phyloP scores from a whole-genome alignment of 768 basidiomycete species.

The Naganishia onofrii region DNA sequence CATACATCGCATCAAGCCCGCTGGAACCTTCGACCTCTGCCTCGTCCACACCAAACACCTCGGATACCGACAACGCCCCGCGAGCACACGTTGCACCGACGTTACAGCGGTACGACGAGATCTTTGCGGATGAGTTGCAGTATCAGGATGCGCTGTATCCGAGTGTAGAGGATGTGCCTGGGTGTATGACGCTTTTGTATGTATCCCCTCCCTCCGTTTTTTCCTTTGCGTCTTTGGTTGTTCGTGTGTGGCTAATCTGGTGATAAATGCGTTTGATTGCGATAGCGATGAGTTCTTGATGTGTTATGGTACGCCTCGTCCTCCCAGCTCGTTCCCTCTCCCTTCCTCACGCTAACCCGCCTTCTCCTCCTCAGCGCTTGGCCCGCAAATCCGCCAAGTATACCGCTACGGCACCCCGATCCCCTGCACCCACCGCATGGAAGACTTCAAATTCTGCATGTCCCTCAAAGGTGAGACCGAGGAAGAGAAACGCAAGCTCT shows the following conservation, averaged over 20 bases:
- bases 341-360: background rate
- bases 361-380: slow-evolving; percentile 59
- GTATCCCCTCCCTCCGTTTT: no score
- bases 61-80: background rate
- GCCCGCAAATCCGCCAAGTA: slow-evolving; percentile 74
- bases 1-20: slow-evolving; percentile 19
- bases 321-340: background rate
- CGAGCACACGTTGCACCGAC: slow-evolving; percentile 27
- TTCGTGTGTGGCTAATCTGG: background rate
- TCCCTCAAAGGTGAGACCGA: slow-evolving; percentile 72
- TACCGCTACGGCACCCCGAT: slow-evolving; percentile 78
- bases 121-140: slow-evolving; percentile 43
- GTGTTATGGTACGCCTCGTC: slow-evolving; percentile 51
- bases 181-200: slow-evolving; percentile 65
- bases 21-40: background rate
- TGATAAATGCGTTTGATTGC: slow-evolving; percentile 62
- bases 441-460: slow-evolving; percentile 95
- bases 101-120: slow-evolving; percentile 36
- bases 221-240: background rate
- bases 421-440: slow-evolving; percentile 71
- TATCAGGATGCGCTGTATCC: slow-evolving; percentile 58
- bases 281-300: slow-evolving; percentile 55
- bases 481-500: slow-evolving; percentile 73
- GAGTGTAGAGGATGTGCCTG: slow-evolving; percentile 72
- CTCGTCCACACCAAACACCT: background rate